A percentile compares a stretch with the other conserved stretches of the same genome.
These are phyloP conservation scores for Globisporangium nagaii DNA, from an alignment of 352 stramenopile genomes.

Conservation along the genomic window DNA sequence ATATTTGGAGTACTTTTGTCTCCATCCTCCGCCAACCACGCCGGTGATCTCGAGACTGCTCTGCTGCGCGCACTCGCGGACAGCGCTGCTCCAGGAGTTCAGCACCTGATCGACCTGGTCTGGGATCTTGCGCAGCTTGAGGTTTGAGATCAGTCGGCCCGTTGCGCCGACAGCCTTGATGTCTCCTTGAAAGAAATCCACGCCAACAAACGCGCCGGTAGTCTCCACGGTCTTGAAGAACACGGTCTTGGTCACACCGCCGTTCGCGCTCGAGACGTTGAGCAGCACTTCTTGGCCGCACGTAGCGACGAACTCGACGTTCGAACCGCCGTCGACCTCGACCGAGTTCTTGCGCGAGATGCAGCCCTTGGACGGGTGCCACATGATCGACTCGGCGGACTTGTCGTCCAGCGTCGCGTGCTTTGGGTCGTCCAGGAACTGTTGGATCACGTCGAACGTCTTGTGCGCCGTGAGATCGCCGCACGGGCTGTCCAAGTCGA, in stretches of 20 bases:
- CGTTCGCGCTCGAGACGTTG: constrained; percentile 11
- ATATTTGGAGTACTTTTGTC: constrained; percentile 15
- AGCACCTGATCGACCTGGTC: constrained; percentile 15
- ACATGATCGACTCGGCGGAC: constrained; percentile 12
- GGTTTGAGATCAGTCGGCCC: constrained; percentile 5
- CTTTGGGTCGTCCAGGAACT: constrained; percentile 17
- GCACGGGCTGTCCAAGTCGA: constrained; percentile 12
- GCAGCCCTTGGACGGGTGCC: constrained; percentile 20
- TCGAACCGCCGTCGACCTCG: constrained; percentile 23
- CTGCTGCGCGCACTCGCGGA: constrained; percentile 17
- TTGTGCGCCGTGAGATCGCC: constrained; percentile 18
- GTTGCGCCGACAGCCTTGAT: constrained; percentile 14
- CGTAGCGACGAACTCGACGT: constrained; percentile 19
- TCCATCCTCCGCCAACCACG: constrained; percentile 23
- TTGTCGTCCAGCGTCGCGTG: constrained; percentile 13
- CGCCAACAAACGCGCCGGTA: constrained; percentile 17
- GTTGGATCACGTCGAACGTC: constrained; percentile 14
- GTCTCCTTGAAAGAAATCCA: constrained; percentile 13
- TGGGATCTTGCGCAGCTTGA: constrained; percentile 18
- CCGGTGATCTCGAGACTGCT: constrained; percentile 14
- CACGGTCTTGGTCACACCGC: constrained; percentile 19
- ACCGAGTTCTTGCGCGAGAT: constrained; percentile 14
- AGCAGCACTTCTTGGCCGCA: constrained; percentile 15
- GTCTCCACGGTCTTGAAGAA: constrained; percentile 19
- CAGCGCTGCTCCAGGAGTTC: neutral